Percentiles rank a stretch among this genome's conserved stretches.
phyloP scores from a whole-genome alignment of 192 early-diverging fungal genomes.

The Backusella mclennaniae region DNA sequence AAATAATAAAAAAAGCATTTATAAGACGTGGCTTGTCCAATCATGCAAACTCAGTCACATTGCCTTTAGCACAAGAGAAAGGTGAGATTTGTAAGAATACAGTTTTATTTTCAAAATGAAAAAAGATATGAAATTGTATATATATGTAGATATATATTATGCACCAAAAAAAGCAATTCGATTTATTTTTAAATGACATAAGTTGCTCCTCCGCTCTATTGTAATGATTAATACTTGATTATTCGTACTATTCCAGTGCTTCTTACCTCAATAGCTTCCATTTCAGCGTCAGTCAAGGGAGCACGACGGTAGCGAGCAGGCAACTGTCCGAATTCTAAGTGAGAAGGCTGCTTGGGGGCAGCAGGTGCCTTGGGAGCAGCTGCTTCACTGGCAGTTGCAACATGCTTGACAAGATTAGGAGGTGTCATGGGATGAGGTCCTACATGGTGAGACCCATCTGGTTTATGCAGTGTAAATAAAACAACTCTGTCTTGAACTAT shows the following conservation, averaged over 20 bases:
- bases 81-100: neutral
- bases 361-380: neutral
- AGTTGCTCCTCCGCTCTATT: conserved; percentile 21
- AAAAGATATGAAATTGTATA: neutral
- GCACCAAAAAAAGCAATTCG: no score
- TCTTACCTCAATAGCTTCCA: conserved; percentile 51
- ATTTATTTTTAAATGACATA: neutral
- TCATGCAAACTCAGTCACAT: conserved; percentile 2
- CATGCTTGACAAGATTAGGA: conserved; percentile 35
- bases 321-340: conserved; percentile 39
- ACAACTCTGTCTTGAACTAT: neutral
- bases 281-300: conserved; percentile 43
- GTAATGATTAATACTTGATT: neutral
- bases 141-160: neutral
- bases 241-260: neutral
- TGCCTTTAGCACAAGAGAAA: neutral
- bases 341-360: conserved; percentile 15
- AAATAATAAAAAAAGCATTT: neutral
- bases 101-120: neutral
- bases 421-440: conserved; percentile 40
- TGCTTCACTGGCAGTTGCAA: conserved; percentile 18
- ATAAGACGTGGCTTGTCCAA: neutral
- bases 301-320: conserved; percentile 41
- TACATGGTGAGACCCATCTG: conserved; percentile 30
- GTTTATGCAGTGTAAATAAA: neutral